phyloP scores from a whole-genome alignment of 371 early-diverging fungal genomes.

The Umbelopsis sp. region DNA sequence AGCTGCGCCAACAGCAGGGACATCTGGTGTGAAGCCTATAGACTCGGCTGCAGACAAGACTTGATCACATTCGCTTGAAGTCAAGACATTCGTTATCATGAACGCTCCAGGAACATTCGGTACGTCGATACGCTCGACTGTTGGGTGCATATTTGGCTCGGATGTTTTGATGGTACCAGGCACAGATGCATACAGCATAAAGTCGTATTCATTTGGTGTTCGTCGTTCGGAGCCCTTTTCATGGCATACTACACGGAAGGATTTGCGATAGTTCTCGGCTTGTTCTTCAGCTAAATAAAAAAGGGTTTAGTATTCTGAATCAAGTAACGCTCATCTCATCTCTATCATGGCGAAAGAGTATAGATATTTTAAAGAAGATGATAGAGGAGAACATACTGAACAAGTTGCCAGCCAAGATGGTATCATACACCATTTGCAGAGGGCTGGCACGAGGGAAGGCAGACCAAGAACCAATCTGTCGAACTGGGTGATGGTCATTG shows the following conservation, averaged over 20 bases:
- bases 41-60: slow-evolving; percentile 55
- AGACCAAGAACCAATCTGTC: slow-evolving; percentile 39
- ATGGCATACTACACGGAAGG: slow-evolving; percentile 47
- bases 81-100: slow-evolving; percentile 50
- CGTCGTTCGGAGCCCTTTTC: slow-evolving; percentile 52
- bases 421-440: slow-evolving; percentile 32
- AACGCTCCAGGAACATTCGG: slow-evolving; percentile 55
- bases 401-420: slow-evolving; percentile 26
- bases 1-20: slow-evolving; percentile 51
- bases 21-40: slow-evolving; percentile 61
- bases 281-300: slow-evolving; percentile 29
- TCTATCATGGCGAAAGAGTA: neutral
- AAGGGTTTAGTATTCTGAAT: neutral
- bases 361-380: neutral
- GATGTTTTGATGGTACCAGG: slow-evolving; percentile 45
- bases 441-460: slow-evolving; percentile 30
- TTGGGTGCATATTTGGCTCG: slow-evolving; percentile 21
- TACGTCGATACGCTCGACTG: slow-evolving; percentile 42
- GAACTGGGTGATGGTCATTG: slow-evolving; percentile 27
- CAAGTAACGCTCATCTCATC: neutral
- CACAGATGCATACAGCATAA: slow-evolving; percentile 50
- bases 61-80: slow-evolving; percentile 48
- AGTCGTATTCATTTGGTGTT: slow-evolving; percentile 54
- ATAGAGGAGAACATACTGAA: slow-evolving; percentile 21
- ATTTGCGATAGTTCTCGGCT: slow-evolving; percentile 28